phyloP scores from a whole-genome alignment of 805 yeast species.

The Saccharomyces paradoxus region DNA sequence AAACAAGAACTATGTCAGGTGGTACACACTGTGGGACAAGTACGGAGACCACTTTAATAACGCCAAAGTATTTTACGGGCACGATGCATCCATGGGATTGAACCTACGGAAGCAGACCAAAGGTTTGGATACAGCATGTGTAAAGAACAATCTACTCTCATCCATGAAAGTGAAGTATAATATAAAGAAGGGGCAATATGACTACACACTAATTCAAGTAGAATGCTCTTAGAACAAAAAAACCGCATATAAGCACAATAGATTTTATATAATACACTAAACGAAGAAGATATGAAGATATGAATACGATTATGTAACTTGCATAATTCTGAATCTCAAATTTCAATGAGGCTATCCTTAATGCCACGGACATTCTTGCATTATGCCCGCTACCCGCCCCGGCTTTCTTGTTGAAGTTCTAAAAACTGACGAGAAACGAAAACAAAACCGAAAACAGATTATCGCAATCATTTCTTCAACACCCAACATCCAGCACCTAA shows the following conservation, averaged over 20 bases:
- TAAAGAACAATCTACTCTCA: slow-evolving; percentile 58
- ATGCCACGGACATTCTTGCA: neutral
- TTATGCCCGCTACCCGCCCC: neutral
- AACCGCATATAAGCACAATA: neutral
- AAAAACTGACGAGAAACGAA: neutral
- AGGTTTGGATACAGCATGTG: slow-evolving; percentile 82
- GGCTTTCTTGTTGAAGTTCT: neutral
- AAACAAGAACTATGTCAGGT: slow-evolving; percentile 32
- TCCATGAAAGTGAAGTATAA: slow-evolving; percentile 36
- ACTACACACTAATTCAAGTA: slow-evolving; percentile 8
- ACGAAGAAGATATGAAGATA: neutral
- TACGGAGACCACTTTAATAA: slow-evolving; percentile 19
- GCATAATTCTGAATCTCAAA: neutral
- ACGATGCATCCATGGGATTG: slow-evolving; percentile 76
- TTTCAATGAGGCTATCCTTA: too few relatives aligned
- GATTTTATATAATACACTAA: neutral
- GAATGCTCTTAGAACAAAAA: slow-evolving; percentile 4
- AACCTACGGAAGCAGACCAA: slow-evolving; percentile 54
- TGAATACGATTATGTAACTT: neutral
- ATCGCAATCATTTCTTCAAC: neutral
- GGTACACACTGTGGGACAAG: slow-evolving; percentile 52
- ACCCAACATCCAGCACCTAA: slow-evolving; percentile 12
- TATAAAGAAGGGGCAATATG: slow-evolving; percentile 5
- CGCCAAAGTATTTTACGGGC: slow-evolving; percentile 67
- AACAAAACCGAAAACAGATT: neutral